phyloP scores from a whole-genome alignment of 2,329 filamentous ascomycete genomes.

The Stagonosporopsis tanaceti region DNA sequence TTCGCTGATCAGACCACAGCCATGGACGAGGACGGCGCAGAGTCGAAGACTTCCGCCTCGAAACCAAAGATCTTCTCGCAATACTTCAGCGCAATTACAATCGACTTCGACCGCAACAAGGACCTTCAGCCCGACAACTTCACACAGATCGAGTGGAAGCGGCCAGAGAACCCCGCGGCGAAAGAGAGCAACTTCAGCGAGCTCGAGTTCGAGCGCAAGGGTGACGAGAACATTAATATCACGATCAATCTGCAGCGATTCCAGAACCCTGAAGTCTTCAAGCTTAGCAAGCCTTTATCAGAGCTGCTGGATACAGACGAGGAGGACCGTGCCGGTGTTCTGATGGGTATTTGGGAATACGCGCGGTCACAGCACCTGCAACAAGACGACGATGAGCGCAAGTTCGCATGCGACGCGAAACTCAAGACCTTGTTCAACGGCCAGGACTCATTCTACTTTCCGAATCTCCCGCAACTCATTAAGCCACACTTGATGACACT shows the following conservation, averaged over 20 bases:
- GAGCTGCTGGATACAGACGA: conserved; percentile 87
- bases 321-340: conserved; percentile 84
- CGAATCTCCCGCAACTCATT: conserved; percentile 82
- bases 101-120: conserved; percentile 64
- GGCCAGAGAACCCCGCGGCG: conserved; percentile 71
- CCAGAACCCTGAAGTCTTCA: conserved; percentile 85
- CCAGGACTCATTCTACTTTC: conserved; percentile 82
- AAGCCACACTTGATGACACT: conserved; percentile 79
- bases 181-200: conserved; percentile 84
- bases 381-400: conserved; percentile 93
- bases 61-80: conserved; percentile 70
- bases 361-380: conserved; percentile 84
- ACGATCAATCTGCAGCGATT: conserved; percentile 86
- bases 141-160: conserved; percentile 83
- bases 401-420: conserved; percentile 87
- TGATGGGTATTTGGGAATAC: conserved; percentile 96
- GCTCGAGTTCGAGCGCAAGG: conserved; percentile 87
- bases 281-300: conserved; percentile 78
- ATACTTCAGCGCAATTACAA: conserved; percentile 81
- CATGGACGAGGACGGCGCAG: conserved; percentile 63
- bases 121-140: conserved; percentile 72
- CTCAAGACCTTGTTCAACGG: conserved; percentile 77
- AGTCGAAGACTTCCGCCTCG: conserved; percentile 40
- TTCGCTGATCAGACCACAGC: conserved; percentile 14
- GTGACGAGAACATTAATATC: conserved; percentile 91